Base-by-base conservation (phyloP, 1,284 basidiomycete genomes). In the Golubevia pallescens region DNA sequence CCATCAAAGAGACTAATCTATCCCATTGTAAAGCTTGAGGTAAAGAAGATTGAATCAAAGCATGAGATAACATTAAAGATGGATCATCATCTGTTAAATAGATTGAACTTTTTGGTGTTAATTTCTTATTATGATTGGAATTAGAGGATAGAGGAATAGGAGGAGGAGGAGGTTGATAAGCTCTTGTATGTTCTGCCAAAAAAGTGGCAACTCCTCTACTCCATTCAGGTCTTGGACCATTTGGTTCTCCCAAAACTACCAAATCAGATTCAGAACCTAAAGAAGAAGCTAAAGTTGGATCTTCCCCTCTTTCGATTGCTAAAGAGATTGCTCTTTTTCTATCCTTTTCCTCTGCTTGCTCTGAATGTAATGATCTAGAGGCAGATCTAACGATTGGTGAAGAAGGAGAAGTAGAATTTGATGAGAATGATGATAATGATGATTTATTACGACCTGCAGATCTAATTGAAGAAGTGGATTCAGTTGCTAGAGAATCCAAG, bases 211-310 rank as follows among this genome's bases (percentile, higher is more conserved):
- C 80, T 53, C 80, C 81, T 3, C 73, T 75, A 21, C 74, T 69
- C 81, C 81, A 84, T 5, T 75, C 65, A 16, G 70, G 62, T 10
- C 69, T 69, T 3, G 81, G 71, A 8, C 81, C 81, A 51, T 71
- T 58, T 23, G 77, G 79, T 68, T 85, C 82, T 24, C 82, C 82
- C 1, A 85, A 66, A 28, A 85, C 73, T 57, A 83, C 70, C n/a
- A 82, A 69, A 51, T 85, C 82, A 7, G 79, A 75, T 66, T 85
- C 82, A n/a, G 69, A 66, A 16, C 79, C 82, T 2, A 85, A 72
- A 59, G 70, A 71, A 65, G 73, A 68, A 52, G 81, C 79, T 3
- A 78, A 62, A 28, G 72, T 68, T 1, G 80, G 67, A 48, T 80
- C 73, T 57, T 83, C 80, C 42, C 81, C 81, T 5, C 81, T 77